Conservation (phyloP, 2,329 filamentous ascomycete species). For the Pyricularia pennisetigena region DNA sequence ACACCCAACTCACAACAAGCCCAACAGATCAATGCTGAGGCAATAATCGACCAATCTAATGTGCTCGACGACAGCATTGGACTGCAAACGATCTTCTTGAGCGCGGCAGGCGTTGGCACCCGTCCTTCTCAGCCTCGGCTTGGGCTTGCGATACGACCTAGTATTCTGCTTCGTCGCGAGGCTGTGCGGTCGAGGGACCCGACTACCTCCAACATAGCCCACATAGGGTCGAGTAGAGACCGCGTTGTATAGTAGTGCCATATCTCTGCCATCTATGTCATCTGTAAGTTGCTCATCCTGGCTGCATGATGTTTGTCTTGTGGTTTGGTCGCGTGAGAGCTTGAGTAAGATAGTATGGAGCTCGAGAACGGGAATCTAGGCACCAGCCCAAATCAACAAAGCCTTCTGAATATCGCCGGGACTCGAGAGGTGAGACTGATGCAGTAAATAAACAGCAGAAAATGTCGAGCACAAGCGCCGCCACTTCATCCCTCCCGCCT, state of each 20-base stretch:
- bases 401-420: not conserved
- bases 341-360: not conserved
- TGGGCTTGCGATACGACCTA: not conserved
- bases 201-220: not conserved
- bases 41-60: not conserved
- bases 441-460: not conserved
- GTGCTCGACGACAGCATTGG: not conserved
- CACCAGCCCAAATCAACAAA: not conserved
- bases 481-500: not conserved
- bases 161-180: not conserved
- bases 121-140: not conserved
- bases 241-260: not conserved
- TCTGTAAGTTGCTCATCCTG: constrained; percentile 2
- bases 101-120: not conserved
- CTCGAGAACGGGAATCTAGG: not conserved
- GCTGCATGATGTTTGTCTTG: not conserved
- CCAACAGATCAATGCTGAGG: not conserved
- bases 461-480: not conserved
- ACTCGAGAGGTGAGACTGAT: not conserved
- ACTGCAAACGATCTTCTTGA: not conserved
- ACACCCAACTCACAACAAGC: not conserved
- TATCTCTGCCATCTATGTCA: not conserved
- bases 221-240: not conserved
- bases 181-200: not conserved
- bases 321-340: not conserved